Conservation (phyloP, 345 rosid species). For the Draba incana region DNA sequence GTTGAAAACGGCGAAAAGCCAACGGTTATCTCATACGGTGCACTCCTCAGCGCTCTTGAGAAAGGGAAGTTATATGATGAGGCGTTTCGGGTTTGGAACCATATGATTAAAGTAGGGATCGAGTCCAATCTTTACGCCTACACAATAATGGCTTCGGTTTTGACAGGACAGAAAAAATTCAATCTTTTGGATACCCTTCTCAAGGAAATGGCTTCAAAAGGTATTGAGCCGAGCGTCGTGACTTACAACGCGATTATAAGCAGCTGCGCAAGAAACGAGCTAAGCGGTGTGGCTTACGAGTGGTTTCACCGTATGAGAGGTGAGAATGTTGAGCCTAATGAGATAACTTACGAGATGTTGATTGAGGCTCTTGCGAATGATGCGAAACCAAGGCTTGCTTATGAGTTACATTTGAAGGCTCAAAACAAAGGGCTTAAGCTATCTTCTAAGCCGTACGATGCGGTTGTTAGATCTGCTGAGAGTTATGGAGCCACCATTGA, state of each 20-base stretch:
- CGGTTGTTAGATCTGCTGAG: conserved; percentile 57
- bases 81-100: conserved; percentile 86
- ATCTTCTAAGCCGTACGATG: conserved; percentile 68
- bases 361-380: conserved; percentile 74
- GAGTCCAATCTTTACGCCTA: conserved; percentile 72
- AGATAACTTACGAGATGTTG: conserved; percentile 77
- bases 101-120: conserved; percentile 80
- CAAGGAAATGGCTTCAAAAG: conserved; percentile 64
- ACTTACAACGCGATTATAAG: conserved; percentile 92
- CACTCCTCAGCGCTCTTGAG: conserved; percentile 84
- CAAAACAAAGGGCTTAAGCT: conserved; percentile 59
- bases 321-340: conserved; percentile 62
- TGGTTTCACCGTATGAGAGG: conserved; percentile 88
- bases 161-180: conserved; percentile 68
- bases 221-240: conserved; percentile 74
- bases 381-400: conserved; percentile 82
- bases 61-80: conserved; percentile 87
- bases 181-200: conserved; percentile 64
- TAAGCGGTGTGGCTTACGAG: conserved; percentile 78
- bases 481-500: conserved; percentile 60
- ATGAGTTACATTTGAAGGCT: conserved; percentile 68
- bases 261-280: conserved; percentile 54
- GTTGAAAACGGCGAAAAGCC: conserved; percentile 87
- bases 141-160: conserved; percentile 86
- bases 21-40: conserved; percentile 83